A percentile compares a stretch with the other conserved stretches of the same genome.
Conservation (phyloP, 495 filamentous ascomycete species). For the Penicillium robsamsonii region DNA sequence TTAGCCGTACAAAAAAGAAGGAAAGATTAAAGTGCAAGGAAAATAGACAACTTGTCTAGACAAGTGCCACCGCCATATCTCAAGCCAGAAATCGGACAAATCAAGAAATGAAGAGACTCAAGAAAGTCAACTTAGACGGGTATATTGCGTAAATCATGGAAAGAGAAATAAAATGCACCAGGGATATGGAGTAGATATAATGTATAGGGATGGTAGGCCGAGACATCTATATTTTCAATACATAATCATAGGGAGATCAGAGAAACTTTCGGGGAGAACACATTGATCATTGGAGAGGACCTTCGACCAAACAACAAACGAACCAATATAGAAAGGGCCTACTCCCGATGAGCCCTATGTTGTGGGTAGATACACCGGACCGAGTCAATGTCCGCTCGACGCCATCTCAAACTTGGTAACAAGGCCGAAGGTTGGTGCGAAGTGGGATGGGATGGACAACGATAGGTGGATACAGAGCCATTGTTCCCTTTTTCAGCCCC, state of each 20-base stretch:
- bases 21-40: not conserved
- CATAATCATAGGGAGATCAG: not conserved
- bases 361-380: too few relatives aligned
- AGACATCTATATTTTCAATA: not conserved
- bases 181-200: not conserved
- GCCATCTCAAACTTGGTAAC: slow-evolving; percentile 21
- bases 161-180: not conserved
- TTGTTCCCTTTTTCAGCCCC: slow-evolving; percentile 25
- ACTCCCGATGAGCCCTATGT: slow-evolving; percentile 11
- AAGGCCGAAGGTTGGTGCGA: slow-evolving; percentile 19
- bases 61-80: not conserved
- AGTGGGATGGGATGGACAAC: slow-evolving; percentile 1
- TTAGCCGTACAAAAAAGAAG: not conserved
- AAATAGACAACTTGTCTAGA: not conserved
- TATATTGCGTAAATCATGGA: not conserved
- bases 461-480: slow-evolving; percentile 31
- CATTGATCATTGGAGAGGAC: not conserved
- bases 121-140: not conserved
- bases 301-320: not conserved
- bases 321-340: not conserved
- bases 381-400: not conserved
- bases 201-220: not conserved
- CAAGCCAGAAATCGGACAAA: not conserved
- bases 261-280: not conserved
- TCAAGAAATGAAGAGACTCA: not conserved